phyloP scores from a whole-genome alignment of 23 red algal genomes.

The Chondrus crispus region DNA sequence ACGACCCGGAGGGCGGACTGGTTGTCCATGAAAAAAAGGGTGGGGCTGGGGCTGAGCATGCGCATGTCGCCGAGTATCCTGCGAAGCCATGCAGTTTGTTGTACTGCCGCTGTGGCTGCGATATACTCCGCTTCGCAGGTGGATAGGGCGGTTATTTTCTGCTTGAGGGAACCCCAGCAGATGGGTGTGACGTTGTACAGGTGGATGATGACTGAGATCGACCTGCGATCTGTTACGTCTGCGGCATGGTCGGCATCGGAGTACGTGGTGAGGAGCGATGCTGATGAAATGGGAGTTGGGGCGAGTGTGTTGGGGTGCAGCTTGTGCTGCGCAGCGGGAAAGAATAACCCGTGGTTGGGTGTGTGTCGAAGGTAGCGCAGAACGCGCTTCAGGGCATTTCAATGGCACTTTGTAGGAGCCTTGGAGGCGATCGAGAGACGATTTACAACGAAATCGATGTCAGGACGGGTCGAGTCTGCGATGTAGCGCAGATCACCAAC shows the following conservation, averaged over 20 bases:
- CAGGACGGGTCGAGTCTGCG: background rate
- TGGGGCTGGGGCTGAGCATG: background rate
- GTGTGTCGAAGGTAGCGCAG: background rate
- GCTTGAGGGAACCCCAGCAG: background rate
- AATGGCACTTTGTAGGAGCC: background rate
- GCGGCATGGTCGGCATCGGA: slow-evolving; percentile 5
- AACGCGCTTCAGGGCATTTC: background rate
- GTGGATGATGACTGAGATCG: background rate
- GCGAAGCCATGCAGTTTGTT: background rate
- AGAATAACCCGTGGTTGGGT: background rate
- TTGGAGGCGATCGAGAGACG: background rate
- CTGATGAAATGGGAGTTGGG: too few relatives aligned
- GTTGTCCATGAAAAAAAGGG: background rate
- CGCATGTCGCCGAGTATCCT: background rate
- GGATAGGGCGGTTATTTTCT: background rate
- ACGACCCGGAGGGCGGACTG: background rate
- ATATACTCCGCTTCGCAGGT: background rate
- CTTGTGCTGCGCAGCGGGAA: background rate
- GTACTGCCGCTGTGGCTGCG: background rate
- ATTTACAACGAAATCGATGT: background rate
- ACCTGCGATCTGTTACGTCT: background rate
- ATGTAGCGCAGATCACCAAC: background rate
- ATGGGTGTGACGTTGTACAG: background rate
- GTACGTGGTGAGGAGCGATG: too few relatives aligned
- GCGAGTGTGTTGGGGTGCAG: too few relatives aligned